Evolutionary conservation across 352 stramenopile genomes (phyloP).

Genomic region (Thraustochytrium sp.): DNA sequence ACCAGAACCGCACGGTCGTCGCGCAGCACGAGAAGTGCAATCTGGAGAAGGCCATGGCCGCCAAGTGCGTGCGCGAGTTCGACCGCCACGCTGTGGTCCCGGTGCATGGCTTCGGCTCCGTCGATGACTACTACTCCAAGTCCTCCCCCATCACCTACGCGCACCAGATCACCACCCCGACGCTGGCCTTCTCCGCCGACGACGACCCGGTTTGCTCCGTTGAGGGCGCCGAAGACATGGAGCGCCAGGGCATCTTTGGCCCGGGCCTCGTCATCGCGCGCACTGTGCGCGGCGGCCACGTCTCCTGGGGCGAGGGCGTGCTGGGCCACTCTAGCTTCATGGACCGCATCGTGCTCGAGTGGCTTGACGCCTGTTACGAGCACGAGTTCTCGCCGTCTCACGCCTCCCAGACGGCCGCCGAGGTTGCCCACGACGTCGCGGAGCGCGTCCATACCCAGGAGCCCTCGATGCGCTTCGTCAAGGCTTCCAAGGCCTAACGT

Average conservation of each 20-base stretch:
- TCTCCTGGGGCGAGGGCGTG: slow-evolving; percentile 8
- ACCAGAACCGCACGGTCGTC: background rate
- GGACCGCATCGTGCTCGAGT: slow-evolving; percentile 42
- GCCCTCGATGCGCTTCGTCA: too few species aligned
- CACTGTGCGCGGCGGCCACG: slow-evolving; percentile 33
- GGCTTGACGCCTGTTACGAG: slow-evolving; percentile 34
- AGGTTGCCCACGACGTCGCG: slow-evolving; percentile 3
- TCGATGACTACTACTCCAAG: slow-evolving; percentile 43
- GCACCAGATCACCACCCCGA: slow-evolving; percentile 33
- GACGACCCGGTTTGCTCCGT: slow-evolving; percentile 42
- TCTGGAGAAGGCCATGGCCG: slow-evolving; percentile 13
- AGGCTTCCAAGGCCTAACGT: too few species aligned
- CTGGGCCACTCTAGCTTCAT: slow-evolving; percentile 30
- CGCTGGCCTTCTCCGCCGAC: slow-evolving; percentile 24
- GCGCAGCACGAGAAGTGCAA: slow-evolving; percentile 24
- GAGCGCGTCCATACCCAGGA: too few species aligned
- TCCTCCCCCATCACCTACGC: slow-evolving; percentile 32
- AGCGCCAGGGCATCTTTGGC: slow-evolving; percentile 29
- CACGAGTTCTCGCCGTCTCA: background rate
- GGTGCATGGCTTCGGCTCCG: slow-evolving; percentile 16
- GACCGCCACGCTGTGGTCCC: slow-evolving; percentile 10
- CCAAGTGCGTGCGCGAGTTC: slow-evolving; percentile 7
- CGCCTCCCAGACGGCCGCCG: background rate
- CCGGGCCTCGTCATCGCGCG: slow-evolving; percentile 28
- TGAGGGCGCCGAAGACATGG: background rate